Conservation (phyloP, 2,329 filamentous ascomycete genomes). For the Sporothrix luriei region DNA sequence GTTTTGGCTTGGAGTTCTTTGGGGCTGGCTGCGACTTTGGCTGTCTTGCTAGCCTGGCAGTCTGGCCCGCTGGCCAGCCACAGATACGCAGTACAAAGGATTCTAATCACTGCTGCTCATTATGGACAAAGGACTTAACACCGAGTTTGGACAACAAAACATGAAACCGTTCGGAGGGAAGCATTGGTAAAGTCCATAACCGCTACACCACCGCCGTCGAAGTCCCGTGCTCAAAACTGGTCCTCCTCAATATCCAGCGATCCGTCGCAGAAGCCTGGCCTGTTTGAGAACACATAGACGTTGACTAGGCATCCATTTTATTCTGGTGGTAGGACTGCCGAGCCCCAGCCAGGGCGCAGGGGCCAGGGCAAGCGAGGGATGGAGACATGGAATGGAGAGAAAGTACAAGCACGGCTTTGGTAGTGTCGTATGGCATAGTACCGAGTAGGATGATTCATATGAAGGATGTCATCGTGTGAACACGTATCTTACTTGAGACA, state of each 20-base stretch:
- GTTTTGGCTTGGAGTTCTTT: background rate
- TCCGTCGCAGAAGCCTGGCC: background rate
- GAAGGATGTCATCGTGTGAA: background rate
- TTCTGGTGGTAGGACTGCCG: background rate
- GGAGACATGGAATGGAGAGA: conserved; percentile 5
- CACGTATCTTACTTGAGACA: background rate
- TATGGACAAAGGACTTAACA: background rate
- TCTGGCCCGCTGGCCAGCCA: background rate
- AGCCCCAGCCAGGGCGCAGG: background rate
- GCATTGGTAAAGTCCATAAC: background rate
- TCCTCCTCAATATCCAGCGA: background rate
- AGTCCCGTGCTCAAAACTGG: conserved; percentile 13
- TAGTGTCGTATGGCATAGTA: too few species aligned
- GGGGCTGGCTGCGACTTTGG: background rate
- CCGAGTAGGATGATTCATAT: conserved; percentile 10
- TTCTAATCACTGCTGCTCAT: background rate
- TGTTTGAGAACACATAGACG: conserved; percentile 17
- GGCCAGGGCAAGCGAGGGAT: background rate
- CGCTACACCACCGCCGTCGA: background rate
- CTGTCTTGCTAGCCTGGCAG: too few species aligned
- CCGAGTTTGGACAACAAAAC: conserved; percentile 7
- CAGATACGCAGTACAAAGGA: conserved; percentile 3
- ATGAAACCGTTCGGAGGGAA: conserved; percentile 19
- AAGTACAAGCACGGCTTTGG: conserved; percentile 10
- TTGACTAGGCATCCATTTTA: conserved; percentile 28